Conservation (phyloP, 2,329 filamentous ascomycete species). For the Beauveria sp. region DNA sequence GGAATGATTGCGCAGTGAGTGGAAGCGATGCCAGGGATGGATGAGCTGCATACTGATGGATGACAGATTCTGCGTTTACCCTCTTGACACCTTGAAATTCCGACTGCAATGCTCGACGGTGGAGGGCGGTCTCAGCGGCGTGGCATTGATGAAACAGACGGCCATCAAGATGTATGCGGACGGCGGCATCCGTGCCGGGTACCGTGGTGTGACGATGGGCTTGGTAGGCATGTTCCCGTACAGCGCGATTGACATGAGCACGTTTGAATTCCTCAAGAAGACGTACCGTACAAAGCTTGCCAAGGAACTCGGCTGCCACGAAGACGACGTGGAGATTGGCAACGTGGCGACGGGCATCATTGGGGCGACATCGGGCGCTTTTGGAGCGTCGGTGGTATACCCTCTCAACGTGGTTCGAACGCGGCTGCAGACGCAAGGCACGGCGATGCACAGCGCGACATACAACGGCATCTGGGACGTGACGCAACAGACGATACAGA, state of each 20-base stretch:
- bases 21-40: neutral
- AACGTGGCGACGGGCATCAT: slow-evolving; percentile 83
- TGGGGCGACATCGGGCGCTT: slow-evolving; percentile 82
- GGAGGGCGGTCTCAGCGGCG: slow-evolving; percentile 73
- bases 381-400: slow-evolving; percentile 91
- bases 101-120: slow-evolving; percentile 92
- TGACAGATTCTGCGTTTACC: slow-evolving; percentile 78
- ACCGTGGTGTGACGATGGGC: slow-evolving; percentile 89
- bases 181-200: slow-evolving; percentile 69
- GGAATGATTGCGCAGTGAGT: slow-evolving; percentile 87
- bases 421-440: slow-evolving; percentile 87
- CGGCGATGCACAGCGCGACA: slow-evolving; percentile 78
- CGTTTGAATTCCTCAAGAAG: slow-evolving; percentile 86
- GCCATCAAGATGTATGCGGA: slow-evolving; percentile 78
- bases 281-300: slow-evolving; percentile 64
- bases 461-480: slow-evolving; percentile 92
- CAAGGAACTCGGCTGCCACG: slow-evolving; percentile 59
- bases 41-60: slow-evolving; percentile 16
- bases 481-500: slow-evolving; percentile 69
- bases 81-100: slow-evolving; percentile 76
- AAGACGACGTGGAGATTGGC: slow-evolving; percentile 74
- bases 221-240: slow-evolving; percentile 96
- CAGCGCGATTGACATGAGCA: slow-evolving; percentile 90
- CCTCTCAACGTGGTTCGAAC: slow-evolving; percentile 91
- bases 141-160: slow-evolving; percentile 73